Percentiles rank a stretch among this genome's conserved stretches.
phyloP scores from a whole-genome alignment of 352 stramenopile genomes.

The Globisporangium solare region DNA sequence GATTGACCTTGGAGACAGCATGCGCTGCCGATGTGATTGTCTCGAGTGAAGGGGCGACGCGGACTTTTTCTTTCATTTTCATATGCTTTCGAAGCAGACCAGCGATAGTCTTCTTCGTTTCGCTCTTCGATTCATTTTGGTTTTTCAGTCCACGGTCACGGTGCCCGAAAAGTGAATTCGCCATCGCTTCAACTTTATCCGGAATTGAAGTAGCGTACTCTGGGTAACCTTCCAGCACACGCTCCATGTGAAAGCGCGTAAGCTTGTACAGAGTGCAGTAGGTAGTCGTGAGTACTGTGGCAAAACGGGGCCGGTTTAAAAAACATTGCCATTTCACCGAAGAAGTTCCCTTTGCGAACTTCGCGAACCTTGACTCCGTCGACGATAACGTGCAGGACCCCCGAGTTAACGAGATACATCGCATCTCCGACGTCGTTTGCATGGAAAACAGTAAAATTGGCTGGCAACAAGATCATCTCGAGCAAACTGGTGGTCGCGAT shows the following conservation, averaged over 20 bases:
- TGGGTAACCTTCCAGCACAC: slow-evolving; percentile 52
- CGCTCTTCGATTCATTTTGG: neutral
- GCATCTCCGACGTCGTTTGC: slow-evolving; percentile 46
- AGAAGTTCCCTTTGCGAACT: slow-evolving; percentile 52
- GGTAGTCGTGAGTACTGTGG: slow-evolving; percentile 45
- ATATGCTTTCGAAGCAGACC: slow-evolving; percentile 46
- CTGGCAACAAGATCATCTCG: slow-evolving; percentile 57
- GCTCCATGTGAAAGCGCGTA: slow-evolving; percentile 43
- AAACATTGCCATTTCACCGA: slow-evolving; percentile 65
- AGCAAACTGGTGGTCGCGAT: slow-evolving; percentile 58
- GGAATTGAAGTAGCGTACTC: slow-evolving; percentile 35
- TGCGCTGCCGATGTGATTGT: slow-evolving; percentile 1
- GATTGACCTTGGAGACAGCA: neutral
- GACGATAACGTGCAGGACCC: slow-evolving; percentile 55
- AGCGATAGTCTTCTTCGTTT: slow-evolving; percentile 36
- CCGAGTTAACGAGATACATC: slow-evolving; percentile 70
- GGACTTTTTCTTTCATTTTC: slow-evolving; percentile 28
- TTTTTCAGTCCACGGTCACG: neutral
- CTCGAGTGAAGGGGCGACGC: slow-evolving; percentile 22
- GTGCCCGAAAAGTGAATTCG: slow-evolving; percentile 23
- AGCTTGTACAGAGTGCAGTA: slow-evolving; percentile 68
- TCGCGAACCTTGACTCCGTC: slow-evolving; percentile 58
- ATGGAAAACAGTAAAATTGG: slow-evolving; percentile 43
- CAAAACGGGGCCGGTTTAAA: slow-evolving; percentile 40
- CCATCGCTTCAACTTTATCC: slow-evolving; percentile 43